Evolutionary conservation across 2,329 filamentous ascomycete genomes (phyloP), one percentile per base, ranked within the genome.

Genomic region (Pseudopyrenochaeta lycopersici): DNA sequence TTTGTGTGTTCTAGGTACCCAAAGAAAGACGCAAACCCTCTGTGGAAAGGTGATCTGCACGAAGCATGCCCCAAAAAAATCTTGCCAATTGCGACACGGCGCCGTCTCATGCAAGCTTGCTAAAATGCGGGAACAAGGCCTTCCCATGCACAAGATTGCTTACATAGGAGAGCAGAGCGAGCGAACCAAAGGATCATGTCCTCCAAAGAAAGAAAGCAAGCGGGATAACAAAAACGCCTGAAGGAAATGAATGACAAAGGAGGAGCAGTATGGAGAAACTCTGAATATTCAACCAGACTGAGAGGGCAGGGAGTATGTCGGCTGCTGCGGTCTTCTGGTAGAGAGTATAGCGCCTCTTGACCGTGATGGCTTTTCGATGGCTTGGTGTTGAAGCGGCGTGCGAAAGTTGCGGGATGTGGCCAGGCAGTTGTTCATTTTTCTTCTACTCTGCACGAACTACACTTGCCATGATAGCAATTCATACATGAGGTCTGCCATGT

Each of bases 381-480:
- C 35, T 5, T 15, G 11, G 15, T 4, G 4, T 39, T 17, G 35
- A 18, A 39, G 35, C 11, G 10, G 18, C 15, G 12, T 39, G 35
- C 4, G 10, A 18, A 4, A 7, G 9, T 48, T 35, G 18, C 9
- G 5, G 18, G 15, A n/a, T 14, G 31, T 33, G 6, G 31, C 12
- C 12, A 11, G 12, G 31, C 12, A n/a, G n/a, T n/a, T n/a, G n/a
- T n/a, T 33, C n/a, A 36, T 6, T 15, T 15, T 11, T 23, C n/a
- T 38, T 56, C 53, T 7, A 15, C 14, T 1, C 3, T 31, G 53
- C 58, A 62, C 12, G 2, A 7, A 14, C 18, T 14, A 36, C 55
- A 56, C 23, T 48, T 54, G n/a, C 1, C 12, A 30, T 64, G 59
- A 1, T 18, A 10, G 32, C 64, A 67, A 1, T 2, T 17, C 17